phyloP scores from a whole-genome alignment of 2,329 filamentous ascomycete genomes.

The Myriangium duriaei region DNA sequence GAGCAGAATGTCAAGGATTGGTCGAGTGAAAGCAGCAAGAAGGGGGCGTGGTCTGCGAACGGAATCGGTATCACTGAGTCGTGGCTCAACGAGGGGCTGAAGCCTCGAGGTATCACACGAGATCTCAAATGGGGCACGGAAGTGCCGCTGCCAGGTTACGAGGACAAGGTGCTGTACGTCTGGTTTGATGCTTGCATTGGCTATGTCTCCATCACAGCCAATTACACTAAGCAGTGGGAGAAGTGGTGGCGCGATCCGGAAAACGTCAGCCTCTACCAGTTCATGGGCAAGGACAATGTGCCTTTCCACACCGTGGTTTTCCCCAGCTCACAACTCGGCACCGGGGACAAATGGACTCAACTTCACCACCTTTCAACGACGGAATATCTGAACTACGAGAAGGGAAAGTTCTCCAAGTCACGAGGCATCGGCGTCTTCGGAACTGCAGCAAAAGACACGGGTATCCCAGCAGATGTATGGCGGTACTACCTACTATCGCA shows the following conservation, averaged over 20 bases:
- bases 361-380: conserved; percentile 79
- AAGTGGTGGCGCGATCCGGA: conserved; percentile 90
- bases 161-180: conserved; percentile 79
- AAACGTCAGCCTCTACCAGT: conserved; percentile 80
- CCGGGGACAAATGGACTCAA: conserved; percentile 76
- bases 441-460: conserved; percentile 76
- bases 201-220: conserved; percentile 89
- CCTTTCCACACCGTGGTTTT: conserved; percentile 87
- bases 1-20: conserved; percentile 66
- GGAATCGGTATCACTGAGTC: conserved; percentile 63
- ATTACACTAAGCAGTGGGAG: conserved; percentile 81
- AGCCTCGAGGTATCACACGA: conserved; percentile 78
- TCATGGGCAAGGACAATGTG: conserved; percentile 89
- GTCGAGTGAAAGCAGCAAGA: conserved; percentile 59
- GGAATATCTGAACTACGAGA: conserved; percentile 80
- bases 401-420: conserved; percentile 87
- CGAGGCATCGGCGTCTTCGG: conserved; percentile 84
- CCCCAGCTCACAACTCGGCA: conserved; percentile 75
- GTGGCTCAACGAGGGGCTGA: conserved; percentile 73
- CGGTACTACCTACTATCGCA: conserved; percentile 79
- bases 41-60: conserved; percentile 67
- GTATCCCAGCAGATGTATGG: conserved; percentile 79
- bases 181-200: conserved; percentile 91
- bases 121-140: conserved; percentile 82
- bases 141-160: conserved; percentile 48